Evolutionary conservation across 441 rosid species (phyloP), one percentile per base, ranked within the genome.

Genomic region (Mallotus repandus): DNA sequence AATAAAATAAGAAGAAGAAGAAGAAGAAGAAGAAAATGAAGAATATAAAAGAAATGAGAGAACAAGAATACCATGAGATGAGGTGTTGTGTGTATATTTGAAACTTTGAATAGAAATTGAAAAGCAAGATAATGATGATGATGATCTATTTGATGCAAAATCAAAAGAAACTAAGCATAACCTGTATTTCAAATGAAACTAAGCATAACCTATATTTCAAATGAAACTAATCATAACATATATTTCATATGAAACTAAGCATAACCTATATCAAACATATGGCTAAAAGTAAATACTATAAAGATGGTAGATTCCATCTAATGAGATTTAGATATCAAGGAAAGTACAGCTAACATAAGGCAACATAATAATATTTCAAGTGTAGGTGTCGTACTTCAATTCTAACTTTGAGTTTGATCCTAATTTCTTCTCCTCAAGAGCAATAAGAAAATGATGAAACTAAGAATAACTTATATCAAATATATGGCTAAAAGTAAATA

Each of bases 351-450:
- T 82, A 69, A 84, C 93, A 78, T 81, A 77, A 32, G 79, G 80
- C 57, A 78, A 58, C 57, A 70, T 65, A 22, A 63, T 77, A 76
- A 86, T 72, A 81, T 79, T 80, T 74, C 84, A 58, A 62, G 73
- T 75, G 73, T 75, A 78, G 65, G 69, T 77, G 76, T 82, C 88
- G 72, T 57, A 78, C 63, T 87, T 86, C 82, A 81, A 75, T 55
- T 79, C 89, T 71, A 87, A 69, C 81, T 84, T 89, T 53, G 86
- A 81, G 72, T 63, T 84, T 70, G 91, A 86, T 52, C 85, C 88
- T 14, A 74, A 81, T 86, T 87, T 95, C 87, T 91, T 93, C 83
- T 86, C 87, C 81, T 87, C 87, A 43, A 90, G 73, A n/a, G n/a
- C n/a, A n/a, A n/a, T n/a, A n/a, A n/a, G n/a, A n/a, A n/a, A n/a